Percentiles rank a stretch among this genome's conserved stretches.
Evolutionary conservation across 768 basidiomycete genomes (phyloP).

Genomic region (Leccinellum rugosiceps): DNA sequence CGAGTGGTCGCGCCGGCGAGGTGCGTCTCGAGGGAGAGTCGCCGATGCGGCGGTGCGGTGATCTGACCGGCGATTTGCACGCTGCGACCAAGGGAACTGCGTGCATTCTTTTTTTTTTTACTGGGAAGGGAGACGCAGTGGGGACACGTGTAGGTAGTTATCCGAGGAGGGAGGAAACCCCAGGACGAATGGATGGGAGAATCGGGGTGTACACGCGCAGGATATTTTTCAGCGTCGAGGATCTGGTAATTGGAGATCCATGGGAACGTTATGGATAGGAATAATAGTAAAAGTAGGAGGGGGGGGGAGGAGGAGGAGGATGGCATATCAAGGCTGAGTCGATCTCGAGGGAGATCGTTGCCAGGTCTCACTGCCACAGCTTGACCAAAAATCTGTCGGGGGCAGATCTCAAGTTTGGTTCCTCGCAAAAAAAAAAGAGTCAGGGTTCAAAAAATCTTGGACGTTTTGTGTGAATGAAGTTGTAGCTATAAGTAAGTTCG

Average conservation of each 20-base stretch:
- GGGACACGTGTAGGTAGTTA: conserved; percentile 4
- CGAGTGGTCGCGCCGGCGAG: neutral
- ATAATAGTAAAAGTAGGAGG: neutral
- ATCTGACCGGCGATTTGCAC: neutral
- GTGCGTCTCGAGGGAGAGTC: neutral
- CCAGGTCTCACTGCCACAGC: neutral
- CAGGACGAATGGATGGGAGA: neutral
- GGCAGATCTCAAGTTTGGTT: neutral
- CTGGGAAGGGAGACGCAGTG: neutral
- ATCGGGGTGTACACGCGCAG: neutral
- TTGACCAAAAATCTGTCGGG: neutral
- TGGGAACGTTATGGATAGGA: neutral
- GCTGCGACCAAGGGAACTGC: neutral
- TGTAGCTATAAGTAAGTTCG: conserved; percentile 17
- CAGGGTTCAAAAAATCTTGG: conserved; percentile 15
- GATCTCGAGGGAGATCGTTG: neutral
- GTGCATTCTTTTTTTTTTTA: too few species aligned
- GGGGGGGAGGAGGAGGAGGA: neutral
- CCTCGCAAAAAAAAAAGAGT: neutral
- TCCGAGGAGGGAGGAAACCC: conserved; percentile 5
- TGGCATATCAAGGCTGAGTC: neutral
- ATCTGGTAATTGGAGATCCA: conserved; percentile 2
- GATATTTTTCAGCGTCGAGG: conserved; percentile 6
- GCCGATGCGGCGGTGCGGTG: neutral
- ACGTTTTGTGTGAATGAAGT: conserved; percentile 26